These are phyloP conservation scores for Croton laevigatus DNA, from an alignment of 441 rosid genomes.

Conservation along the genomic window DNA sequence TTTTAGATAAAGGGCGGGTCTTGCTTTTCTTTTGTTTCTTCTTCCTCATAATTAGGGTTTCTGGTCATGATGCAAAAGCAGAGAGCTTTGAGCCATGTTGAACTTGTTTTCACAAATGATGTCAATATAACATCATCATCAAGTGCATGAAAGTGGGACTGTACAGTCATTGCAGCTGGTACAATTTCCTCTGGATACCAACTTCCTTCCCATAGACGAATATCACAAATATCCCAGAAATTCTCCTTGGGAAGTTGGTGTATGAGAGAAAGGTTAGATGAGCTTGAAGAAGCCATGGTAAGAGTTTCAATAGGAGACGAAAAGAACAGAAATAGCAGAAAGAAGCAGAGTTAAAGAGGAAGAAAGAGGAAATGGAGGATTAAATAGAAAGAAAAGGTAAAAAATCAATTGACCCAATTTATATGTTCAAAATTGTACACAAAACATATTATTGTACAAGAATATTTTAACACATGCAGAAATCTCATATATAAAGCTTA, in stretches of 20 bases:
- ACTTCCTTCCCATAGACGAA: neutral
- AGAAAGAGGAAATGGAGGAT: too few relatives aligned
- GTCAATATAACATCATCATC: neutral
- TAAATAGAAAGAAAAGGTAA: too few relatives aligned
- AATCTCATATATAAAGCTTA: too few relatives aligned
- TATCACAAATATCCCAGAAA: neutral
- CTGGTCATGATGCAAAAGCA: neutral
- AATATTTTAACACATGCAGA: too few relatives aligned
- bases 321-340: neutral
- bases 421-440: too few relatives aligned
- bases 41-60: neutral
- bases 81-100: neutral
- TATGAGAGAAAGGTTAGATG: neutral
- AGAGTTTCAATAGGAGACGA: too few relatives aligned
- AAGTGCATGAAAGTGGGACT: neutral
- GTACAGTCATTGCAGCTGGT: neutral
- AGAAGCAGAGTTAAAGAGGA: neutral
- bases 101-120: neutral
- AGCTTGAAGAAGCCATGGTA: too few relatives aligned
- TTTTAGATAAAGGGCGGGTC: neutral
- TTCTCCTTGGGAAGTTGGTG: neutral
- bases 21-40: neutral
- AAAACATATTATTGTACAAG: too few relatives aligned
- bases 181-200: neutral
- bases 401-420: too few relatives aligned